Percentiles rank a stretch among this genome's conserved stretches.
These are phyloP conservation scores for Pneumocystis murina DNA, from an alignment of 1,139 yeast species.

Conservation along the genomic window DNA sequence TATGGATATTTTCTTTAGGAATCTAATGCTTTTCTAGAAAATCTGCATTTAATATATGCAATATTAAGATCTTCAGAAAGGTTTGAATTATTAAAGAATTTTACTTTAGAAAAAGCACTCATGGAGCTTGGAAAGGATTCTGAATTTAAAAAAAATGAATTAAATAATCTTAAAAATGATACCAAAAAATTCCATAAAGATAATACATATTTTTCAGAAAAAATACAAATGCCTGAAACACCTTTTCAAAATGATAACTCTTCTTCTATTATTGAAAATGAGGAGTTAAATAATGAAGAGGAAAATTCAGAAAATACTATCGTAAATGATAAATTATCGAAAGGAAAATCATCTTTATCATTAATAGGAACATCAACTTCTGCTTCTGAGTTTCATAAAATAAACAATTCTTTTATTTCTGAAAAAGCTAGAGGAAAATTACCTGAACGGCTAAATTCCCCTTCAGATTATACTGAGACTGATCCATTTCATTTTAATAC, in stretches of 20 bases:
- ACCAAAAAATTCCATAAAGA: background rate
- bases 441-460: constrained; percentile 29
- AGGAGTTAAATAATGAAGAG: constrained; percentile 22
- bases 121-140: constrained; percentile 10
- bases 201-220: background rate
- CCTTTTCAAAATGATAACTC: background rate
- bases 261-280: constrained; percentile 14
- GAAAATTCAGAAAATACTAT: constrained; percentile 17
- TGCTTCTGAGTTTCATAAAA: constrained; percentile 2
- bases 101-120: constrained; percentile 16
- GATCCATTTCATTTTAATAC: constrained; percentile 12
- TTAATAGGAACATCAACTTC: background rate
- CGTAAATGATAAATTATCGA: constrained; percentile 10
- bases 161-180: constrained; percentile 4
- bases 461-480: constrained; percentile 4
- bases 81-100: constrained; percentile 16
- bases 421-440: constrained; percentile 43
- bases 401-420: constrained; percentile 47
- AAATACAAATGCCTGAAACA: background rate
- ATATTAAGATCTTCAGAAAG: constrained; percentile 20
- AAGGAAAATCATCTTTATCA: background rate
- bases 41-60: constrained; percentile 22
- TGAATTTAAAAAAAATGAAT: constrained; percentile 2
- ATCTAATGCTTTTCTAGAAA: constrained; percentile 9
- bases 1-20: constrained; percentile 7